Conservation (phyloP, 192 early-diverging fungal species). For the Blastocladiella britannica region DNA sequence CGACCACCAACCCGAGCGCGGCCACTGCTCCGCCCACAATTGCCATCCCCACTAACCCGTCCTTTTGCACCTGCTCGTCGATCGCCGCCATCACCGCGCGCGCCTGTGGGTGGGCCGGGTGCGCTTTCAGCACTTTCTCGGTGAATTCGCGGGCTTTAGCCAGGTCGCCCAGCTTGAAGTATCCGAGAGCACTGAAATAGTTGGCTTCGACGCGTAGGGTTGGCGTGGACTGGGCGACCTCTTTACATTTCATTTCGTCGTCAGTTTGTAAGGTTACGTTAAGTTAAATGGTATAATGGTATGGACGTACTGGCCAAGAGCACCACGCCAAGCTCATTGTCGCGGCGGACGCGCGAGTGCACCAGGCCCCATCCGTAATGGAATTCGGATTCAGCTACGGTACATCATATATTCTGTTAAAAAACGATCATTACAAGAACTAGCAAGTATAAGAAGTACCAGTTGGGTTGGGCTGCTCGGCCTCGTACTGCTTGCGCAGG, state of each 20-base stretch:
- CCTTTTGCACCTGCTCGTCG: constrained; percentile 3
- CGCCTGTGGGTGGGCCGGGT: constrained; percentile 5
- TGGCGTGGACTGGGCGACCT: constrained; percentile 3
- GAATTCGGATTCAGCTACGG: neutral
- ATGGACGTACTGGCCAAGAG: too few relatives aligned
- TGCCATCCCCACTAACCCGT: constrained; percentile 7
- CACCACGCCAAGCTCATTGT: neutral
- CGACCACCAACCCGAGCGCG: constrained; percentile 1
- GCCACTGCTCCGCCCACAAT: constrained; percentile 6
- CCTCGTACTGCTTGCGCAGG: neutral
- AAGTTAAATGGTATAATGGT: too few relatives aligned
- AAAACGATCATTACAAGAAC: too few relatives aligned
- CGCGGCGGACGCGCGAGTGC: neutral
- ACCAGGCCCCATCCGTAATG: constrained; percentile 4
- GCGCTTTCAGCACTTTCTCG: neutral
- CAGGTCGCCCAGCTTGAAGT: constrained; percentile 6
- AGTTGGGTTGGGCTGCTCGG: neutral
- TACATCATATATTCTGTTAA: too few relatives aligned
- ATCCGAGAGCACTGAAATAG: constrained; percentile 5
- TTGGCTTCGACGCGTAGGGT: neutral
- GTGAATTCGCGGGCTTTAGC: constrained; percentile 4
- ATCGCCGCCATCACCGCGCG: neutral
- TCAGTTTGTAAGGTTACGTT: too few relatives aligned
- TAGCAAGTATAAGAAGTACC: neutral
- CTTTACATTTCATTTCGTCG: too few relatives aligned